A percentile compares a stretch with the other conserved stretches of the same genome.
These are phyloP conservation scores for Coemansia sp. DNA, from an alignment of 192 early-diverging fungal genomes.

Conservation along the genomic window DNA sequence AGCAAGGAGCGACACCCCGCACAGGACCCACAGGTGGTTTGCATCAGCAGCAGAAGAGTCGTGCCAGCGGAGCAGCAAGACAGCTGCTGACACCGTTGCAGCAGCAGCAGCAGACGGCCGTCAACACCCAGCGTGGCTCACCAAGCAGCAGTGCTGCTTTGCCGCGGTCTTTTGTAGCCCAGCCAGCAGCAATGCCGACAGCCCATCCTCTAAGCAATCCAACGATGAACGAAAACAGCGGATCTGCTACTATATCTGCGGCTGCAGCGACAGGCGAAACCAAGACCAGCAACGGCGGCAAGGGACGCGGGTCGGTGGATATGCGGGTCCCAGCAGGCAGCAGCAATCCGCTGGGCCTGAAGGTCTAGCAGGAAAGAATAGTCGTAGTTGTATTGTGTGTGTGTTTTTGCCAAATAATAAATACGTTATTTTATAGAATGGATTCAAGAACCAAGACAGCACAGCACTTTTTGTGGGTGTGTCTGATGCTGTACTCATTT, in stretches of 20 bases:
- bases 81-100: not conserved
- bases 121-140: not conserved
- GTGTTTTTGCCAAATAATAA: too few species aligned
- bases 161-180: not conserved
- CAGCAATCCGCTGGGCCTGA: slow-evolving; percentile 37
- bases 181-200: not conserved
- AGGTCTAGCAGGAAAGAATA: slow-evolving; percentile 9
- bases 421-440: too few species aligned
- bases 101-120: slow-evolving; percentile 1
- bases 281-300: slow-evolving; percentile 3
- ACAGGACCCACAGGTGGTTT: not conserved
- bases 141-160: not conserved
- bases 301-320: slow-evolving; percentile 21
- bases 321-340: slow-evolving; percentile 42
- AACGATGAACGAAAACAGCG: slow-evolving; percentile 5
- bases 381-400: too few species aligned
- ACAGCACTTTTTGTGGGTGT: too few species aligned
- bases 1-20: slow-evolving; percentile 2
- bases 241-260: not conserved
- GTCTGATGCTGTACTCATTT: not conserved
- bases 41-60: not conserved
- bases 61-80: not conserved
- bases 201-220: not conserved
- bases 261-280: slow-evolving; percentile 6
- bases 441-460: too few species aligned